These are phyloP conservation scores for Arthrobotrys conoides DNA, from an alignment of 2,329 filamentous ascomycete genomes.

Conservation along the genomic window DNA sequence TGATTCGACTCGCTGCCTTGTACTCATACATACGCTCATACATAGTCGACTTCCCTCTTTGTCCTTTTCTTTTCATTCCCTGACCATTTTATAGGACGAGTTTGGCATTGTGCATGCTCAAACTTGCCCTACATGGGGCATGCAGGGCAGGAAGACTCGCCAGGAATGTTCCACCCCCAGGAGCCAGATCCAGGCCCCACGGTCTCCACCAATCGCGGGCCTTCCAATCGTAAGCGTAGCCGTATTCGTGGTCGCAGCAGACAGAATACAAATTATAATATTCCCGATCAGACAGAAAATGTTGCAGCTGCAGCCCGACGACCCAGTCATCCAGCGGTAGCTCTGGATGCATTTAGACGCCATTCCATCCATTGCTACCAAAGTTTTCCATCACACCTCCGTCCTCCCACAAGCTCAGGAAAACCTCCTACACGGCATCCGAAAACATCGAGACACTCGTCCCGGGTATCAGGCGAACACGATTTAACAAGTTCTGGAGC, in stretches of 20 bases:
- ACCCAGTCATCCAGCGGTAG: slow-evolving; percentile 54
- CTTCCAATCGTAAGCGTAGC: slow-evolving; percentile 52
- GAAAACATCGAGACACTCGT: slow-evolving; percentile 62
- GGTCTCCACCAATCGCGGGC: slow-evolving; percentile 46
- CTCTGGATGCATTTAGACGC: slow-evolving; percentile 65
- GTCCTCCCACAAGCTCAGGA: slow-evolving; percentile 70
- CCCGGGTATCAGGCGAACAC: slow-evolving; percentile 60
- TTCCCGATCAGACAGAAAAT: slow-evolving; percentile 21
- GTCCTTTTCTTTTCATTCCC: not conserved
- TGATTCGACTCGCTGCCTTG: not conserved
- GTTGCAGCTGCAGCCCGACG: not conserved
- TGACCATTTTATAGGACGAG: not conserved
- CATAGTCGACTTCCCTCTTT: not conserved
- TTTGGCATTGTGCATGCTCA: slow-evolving; percentile 26
- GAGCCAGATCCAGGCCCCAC: slow-evolving; percentile 32
- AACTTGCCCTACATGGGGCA: slow-evolving; percentile 29
- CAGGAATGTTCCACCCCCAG: slow-evolving; percentile 49
- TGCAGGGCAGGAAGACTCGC: slow-evolving; percentile 37
- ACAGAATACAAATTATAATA: slow-evolving; percentile 27
- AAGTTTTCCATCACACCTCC: slow-evolving; percentile 83
- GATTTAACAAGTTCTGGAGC: slow-evolving; percentile 65
- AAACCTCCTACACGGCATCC: slow-evolving; percentile 34
- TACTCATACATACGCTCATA: not conserved
- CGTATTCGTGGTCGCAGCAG: slow-evolving; percentile 36
- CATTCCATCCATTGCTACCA: slow-evolving; percentile 78